Evolutionary conservation across 2,329 filamentous ascomycete genomes (phyloP).

Genomic region (Neofusicoccum umdonicola): DNA sequence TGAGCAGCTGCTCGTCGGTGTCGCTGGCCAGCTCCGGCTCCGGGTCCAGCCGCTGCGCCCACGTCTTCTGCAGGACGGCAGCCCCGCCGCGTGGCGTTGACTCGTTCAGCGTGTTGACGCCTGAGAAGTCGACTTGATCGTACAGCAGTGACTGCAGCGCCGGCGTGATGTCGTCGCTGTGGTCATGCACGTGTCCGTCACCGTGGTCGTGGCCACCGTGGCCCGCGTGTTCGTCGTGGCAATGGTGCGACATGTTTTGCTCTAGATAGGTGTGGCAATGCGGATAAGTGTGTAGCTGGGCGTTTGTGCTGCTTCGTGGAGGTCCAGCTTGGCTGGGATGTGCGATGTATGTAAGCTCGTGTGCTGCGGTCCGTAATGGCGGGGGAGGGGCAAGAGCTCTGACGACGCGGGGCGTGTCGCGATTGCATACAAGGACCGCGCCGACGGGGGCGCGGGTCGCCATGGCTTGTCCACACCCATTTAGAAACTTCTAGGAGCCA

Average conservation of each 20-base stretch:
- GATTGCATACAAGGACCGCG: neutral
- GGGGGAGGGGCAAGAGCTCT: slow-evolving; percentile 11
- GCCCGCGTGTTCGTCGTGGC: slow-evolving; percentile 47
- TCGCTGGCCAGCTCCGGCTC: slow-evolving; percentile 80
- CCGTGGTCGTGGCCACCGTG: slow-evolving; percentile 46
- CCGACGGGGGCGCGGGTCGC: neutral
- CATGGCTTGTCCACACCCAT: neutral
- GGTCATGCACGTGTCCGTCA: slow-evolving; percentile 68
- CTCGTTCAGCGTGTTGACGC: slow-evolving; percentile 84
- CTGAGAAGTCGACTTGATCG: slow-evolving; percentile 85
- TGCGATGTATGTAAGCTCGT: neutral
- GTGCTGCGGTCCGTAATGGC: neutral
- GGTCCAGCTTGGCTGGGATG: neutral
- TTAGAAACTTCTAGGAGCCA: neutral
- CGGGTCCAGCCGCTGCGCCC: slow-evolving; percentile 71
- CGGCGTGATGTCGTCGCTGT: slow-evolving; percentile 87
- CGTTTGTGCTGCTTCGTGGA: neutral
- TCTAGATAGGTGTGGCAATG: neutral
- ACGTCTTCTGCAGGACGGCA: slow-evolving; percentile 83
- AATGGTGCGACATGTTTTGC: slow-evolving; percentile 25
- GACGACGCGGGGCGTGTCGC: neutral
- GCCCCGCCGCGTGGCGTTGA: slow-evolving; percentile 64
- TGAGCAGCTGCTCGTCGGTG: slow-evolving; percentile 88
- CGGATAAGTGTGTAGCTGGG: neutral
- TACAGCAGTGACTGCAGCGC: slow-evolving; percentile 89